Conservation (phyloP, 768 basidiomycete genomes). For the Holtermanniella nyarrowii region DNA sequence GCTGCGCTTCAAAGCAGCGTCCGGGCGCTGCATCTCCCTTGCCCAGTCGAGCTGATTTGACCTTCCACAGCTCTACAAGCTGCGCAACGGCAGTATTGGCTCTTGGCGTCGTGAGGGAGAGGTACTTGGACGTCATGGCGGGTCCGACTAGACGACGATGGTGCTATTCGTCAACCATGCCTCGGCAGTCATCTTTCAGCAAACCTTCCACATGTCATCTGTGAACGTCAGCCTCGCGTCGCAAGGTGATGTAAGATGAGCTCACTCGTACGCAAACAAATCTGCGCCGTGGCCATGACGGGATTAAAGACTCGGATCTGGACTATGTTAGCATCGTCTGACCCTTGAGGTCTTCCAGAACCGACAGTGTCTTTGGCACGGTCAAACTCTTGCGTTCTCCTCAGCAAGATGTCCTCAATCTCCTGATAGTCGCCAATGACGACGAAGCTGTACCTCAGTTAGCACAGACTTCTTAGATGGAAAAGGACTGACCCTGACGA, state of each 20-base stretch:
- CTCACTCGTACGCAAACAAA: conserved; percentile 18
- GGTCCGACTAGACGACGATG: conserved; percentile 29
- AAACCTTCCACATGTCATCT: background rate
- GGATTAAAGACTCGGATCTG: conserved; percentile 15
- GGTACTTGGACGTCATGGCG: conserved; percentile 32
- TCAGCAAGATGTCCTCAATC: conserved; percentile 14
- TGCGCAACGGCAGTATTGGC: conserved; percentile 12
- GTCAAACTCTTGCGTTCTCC: conserved; percentile 18
- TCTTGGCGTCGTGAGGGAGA: conserved; percentile 19
- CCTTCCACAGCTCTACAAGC: conserved; percentile 17
- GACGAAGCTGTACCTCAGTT: conserved; percentile 11
- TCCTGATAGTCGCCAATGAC: conserved; percentile 20
- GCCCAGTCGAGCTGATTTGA: conserved; percentile 6
- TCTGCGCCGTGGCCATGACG: conserved; percentile 24
- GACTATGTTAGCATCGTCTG: too few species aligned
- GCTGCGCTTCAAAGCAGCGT: conserved; percentile 11
- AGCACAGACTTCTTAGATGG: background rate
- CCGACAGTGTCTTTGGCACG: conserved; percentile 11
- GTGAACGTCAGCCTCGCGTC: background rate
- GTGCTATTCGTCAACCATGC: too few species aligned
- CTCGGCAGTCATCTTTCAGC: too few species aligned
- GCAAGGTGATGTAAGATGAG: too few species aligned
- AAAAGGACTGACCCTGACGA: conserved; percentile 8
- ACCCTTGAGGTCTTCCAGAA: too few species aligned
- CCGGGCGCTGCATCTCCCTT: conserved; percentile 5